Conservation (phyloP, 2,329 filamentous ascomycete genomes). For the Podosphaera leucotricha region DNA sequence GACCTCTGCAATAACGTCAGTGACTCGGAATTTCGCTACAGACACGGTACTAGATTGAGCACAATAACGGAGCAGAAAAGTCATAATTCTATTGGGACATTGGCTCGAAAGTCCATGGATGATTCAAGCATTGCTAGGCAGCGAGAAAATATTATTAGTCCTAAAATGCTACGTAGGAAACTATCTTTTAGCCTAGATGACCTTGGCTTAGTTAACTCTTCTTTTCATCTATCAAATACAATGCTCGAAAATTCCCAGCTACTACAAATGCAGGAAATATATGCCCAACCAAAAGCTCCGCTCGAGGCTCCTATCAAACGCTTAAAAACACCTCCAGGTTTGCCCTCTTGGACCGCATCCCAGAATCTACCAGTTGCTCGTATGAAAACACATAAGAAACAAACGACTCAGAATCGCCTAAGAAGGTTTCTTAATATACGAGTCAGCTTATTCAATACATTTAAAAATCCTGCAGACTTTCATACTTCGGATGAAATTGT, state of each 20-base stretch:
- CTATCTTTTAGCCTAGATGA: constrained; percentile 18
- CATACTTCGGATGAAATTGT: background rate
- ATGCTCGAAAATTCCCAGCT: constrained; percentile 6
- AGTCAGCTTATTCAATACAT: background rate
- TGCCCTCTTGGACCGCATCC: constrained; percentile 15
- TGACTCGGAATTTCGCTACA: constrained; percentile 17
- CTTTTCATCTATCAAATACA: constrained; percentile 12
- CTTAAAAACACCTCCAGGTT: constrained; percentile 14
- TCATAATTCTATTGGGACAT: constrained; percentile 15
- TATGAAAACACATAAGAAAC: background rate
- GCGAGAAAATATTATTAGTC: constrained; percentile 11
- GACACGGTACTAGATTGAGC: constrained; percentile 18
- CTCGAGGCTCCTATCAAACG: constrained; percentile 11
- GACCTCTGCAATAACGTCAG: background rate
- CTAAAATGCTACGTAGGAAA: constrained; percentile 13
- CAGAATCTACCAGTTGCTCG: constrained; percentile 5
- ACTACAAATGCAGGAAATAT: constrained; percentile 11
- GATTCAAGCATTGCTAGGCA: constrained; percentile 10
- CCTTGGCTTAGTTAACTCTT: constrained; percentile 12
- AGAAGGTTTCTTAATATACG: constrained; percentile 5
- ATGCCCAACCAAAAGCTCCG: constrained; percentile 13
- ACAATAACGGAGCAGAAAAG: constrained; percentile 21
- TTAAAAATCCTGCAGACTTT: constrained; percentile 4
- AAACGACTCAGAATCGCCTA: constrained; percentile 5
- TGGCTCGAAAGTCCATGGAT: constrained; percentile 11